phyloP scores from a whole-genome alignment of 2,329 filamentous ascomycete genomes.

The Sclerotinia sclerotiorum region DNA sequence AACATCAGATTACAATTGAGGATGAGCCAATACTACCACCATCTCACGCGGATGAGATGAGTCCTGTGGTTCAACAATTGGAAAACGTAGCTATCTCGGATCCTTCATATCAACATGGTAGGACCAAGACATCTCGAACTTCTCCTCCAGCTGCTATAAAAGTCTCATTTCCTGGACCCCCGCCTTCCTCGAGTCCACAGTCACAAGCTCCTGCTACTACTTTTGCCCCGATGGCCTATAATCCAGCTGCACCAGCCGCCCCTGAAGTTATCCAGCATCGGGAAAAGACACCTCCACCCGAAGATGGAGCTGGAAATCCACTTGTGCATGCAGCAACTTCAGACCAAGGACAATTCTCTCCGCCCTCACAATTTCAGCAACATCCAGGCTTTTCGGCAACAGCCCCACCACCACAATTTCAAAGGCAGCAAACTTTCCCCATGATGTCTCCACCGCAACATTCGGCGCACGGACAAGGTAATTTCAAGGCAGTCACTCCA shows the following conservation, averaged over 20 bases:
- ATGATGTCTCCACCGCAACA: slow-evolving; percentile 23
- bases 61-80: slow-evolving; percentile 70
- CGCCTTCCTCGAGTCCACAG: slow-evolving; percentile 42
- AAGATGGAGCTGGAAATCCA: slow-evolving; percentile 62
- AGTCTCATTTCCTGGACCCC: slow-evolving; percentile 35
- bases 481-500: slow-evolving; percentile 8
- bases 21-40: slow-evolving; percentile 60
- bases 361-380: slow-evolving; percentile 47
- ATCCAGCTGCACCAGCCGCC: slow-evolving; percentile 73
- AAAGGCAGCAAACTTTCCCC: slow-evolving; percentile 21
- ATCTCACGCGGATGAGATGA: slow-evolving; percentile 53
- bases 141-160: slow-evolving; percentile 26
- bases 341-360: slow-evolving; percentile 56
- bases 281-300: slow-evolving; percentile 76
- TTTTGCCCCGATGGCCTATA: slow-evolving; percentile 66
- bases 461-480: slow-evolving; percentile 5
- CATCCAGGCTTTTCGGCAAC: slow-evolving; percentile 19
- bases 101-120: slow-evolving; percentile 47
- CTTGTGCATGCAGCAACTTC: slow-evolving; percentile 57
- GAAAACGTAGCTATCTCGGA: slow-evolving; percentile 69
- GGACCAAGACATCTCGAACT: slow-evolving; percentile 35
- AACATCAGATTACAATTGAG: slow-evolving; percentile 59
- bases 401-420: slow-evolving; percentile 28
- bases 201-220: slow-evolving; percentile 43
- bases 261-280: slow-evolving; percentile 70